These are phyloP conservation scores for Hippophae rhamnoides DNA, from an alignment of 306 rosid genomes.

Conservation along the genomic window DNA sequence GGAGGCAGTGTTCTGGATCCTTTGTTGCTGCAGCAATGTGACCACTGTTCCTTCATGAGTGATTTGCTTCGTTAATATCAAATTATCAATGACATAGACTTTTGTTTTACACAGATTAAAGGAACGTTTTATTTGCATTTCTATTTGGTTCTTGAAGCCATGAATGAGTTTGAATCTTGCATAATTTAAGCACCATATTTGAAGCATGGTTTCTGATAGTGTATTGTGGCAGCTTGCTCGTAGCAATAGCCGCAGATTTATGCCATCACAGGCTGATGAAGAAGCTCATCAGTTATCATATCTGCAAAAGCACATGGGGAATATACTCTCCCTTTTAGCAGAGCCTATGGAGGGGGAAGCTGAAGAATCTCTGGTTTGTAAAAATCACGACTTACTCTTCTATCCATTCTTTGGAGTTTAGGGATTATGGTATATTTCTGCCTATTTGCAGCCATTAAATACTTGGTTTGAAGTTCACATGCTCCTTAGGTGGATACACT, in stretches of 20 bases:
- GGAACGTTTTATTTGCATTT: no score
- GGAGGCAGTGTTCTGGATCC: no score
- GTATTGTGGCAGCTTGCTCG: conserved; percentile 70
- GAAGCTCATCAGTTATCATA: conserved; percentile 89
- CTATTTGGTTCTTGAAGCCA: no score
- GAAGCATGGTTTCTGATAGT: conserved; percentile 14
- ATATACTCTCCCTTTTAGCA: conserved; percentile 66
- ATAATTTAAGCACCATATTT: conserved; percentile 5
- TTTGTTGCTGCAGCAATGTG: no score
- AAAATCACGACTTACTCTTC: conserved; percentile 3
- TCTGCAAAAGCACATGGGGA: conserved; percentile 76
- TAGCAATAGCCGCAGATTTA: conserved; percentile 76
- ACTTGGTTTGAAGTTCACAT: not conserved
- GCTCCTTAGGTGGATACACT: no score
- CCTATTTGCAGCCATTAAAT: not conserved
- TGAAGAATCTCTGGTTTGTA: conserved; percentile 74
- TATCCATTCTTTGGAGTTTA: not conserved
- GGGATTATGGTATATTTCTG: not conserved
- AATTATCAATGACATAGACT: no score
- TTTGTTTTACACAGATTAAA: no score
- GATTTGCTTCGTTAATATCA: no score
- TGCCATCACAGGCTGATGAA: conserved; percentile 86
- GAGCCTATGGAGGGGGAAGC: conserved; percentile 76
- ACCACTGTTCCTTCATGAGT: no score
- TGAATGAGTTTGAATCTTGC: conserved; percentile 5